Evolutionary conservation across 2,329 filamentous ascomycete genomes (phyloP).

Genomic region (Monosporascus sp.): DNA sequence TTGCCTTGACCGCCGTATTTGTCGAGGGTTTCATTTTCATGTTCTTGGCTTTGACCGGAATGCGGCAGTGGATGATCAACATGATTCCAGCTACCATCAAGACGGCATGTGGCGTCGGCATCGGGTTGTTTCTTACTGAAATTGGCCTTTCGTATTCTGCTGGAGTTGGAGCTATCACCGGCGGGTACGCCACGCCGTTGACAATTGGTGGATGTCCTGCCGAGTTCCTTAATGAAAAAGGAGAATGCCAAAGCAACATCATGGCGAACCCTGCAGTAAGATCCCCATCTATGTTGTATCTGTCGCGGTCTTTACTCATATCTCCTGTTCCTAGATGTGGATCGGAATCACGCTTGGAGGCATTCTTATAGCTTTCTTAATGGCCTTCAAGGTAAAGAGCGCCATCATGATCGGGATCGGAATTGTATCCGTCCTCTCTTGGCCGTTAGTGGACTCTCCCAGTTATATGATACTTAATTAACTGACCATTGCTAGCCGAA

Average conservation of each 20-base stretch:
- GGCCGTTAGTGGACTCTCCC: conserved; percentile 50
- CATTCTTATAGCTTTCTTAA: conserved; percentile 72
- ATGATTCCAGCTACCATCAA: conserved; percentile 61
- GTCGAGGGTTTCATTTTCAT: conserved; percentile 61
- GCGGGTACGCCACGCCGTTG: conserved; percentile 63
- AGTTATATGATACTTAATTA: not conserved
- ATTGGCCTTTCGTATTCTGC: conserved; percentile 70
- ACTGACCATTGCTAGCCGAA: conserved; percentile 39
- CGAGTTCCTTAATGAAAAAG: conserved; percentile 44
- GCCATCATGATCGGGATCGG: conserved; percentile 70
- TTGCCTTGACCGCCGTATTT: conserved; percentile 60
- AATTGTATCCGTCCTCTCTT: conserved; percentile 67
- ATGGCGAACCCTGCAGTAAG: conserved; percentile 71
- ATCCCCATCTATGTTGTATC: not conserved
- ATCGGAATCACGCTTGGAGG: conserved; percentile 78
- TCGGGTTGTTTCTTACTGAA: conserved; percentile 59
- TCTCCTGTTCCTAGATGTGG: conserved; percentile 58
- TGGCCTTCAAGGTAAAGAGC: conserved; percentile 71
- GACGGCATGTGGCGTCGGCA: conserved; percentile 60
- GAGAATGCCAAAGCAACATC: conserved; percentile 53
- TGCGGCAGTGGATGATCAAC: conserved; percentile 68
- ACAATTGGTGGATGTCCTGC: conserved; percentile 69
- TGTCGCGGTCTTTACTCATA: not conserved
- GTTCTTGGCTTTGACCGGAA: conserved; percentile 58
- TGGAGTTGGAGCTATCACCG: conserved; percentile 78